Base-by-base conservation (phyloP, 2,329 filamentous ascomycete genomes). In the Akanthomyces uredinophilus region DNA sequence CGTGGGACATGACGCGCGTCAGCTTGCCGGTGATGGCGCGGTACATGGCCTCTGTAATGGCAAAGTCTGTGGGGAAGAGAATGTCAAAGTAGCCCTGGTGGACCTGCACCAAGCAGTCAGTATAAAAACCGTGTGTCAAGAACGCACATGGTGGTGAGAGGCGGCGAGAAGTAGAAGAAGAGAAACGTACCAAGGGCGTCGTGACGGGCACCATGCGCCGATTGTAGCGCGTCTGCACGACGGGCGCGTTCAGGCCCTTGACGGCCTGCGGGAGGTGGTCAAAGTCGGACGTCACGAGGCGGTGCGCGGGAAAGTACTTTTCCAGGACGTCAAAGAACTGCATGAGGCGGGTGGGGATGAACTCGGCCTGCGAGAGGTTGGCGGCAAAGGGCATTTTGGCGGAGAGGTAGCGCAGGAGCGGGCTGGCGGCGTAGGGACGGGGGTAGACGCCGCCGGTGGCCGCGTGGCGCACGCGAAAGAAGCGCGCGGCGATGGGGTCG, bases 11-110 rank as follows among this genome's bases (percentile, higher is more conserved):
- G 57, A 96, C 91, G 57, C 89, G 85, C 2, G 93, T 96, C 69
- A 98, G 80, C 73, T 96, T 95, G 37, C 94, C 94, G 0, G 95
- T 99, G 69, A 98, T 87, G 64, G 92, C 92, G 61, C 91, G 88
- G 77, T 99, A 99, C 68, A 98, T 87, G 69, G 92, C 87, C 75
- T 98, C 92, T 76, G 95, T 89, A 67, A 96, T 88, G 65, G 85
- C 82, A 73, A 99, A 99, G 75, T 99, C 90, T 13, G 95, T 99
- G 0, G 95, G 95, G 78, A 99, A 99, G 72, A 99, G 87, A 69
- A 99, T 97, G 73, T 99, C 96, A 72, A 99, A 99, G 77, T 96
- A 98, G 51, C 95, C 96, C 78, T 99, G 96, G 74, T 98, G 93
- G 53, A 97, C 91, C 91, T 96, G 24, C 35, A 5, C 20, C 22